Percentiles rank a stretch among this genome's conserved stretches.
Conservation (phyloP, 306 rosid genomes). For the Vachellia collinsii region DNA sequence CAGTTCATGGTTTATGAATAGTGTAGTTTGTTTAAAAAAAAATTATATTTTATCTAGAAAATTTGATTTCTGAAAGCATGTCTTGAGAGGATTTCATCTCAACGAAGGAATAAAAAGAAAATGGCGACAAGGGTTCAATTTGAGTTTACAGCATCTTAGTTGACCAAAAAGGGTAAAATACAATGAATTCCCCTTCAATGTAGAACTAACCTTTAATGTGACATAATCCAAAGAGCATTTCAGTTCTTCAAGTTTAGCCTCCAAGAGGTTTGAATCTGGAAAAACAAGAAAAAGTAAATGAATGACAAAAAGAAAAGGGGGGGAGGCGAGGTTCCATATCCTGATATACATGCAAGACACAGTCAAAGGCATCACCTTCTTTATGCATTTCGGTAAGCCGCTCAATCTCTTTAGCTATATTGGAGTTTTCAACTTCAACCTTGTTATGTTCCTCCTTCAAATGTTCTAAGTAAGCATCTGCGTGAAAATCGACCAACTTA, state of each 20-base stretch:
- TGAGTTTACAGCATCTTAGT: neutral
- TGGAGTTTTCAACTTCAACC: conserved; percentile 52
- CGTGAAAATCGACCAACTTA: neutral
- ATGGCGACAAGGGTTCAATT: neutral
- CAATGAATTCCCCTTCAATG: conserved; percentile 1
- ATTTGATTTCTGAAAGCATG: neutral
- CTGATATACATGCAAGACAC: neutral
- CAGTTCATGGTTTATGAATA: neutral
- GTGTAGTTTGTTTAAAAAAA: neutral
- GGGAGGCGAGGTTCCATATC: neutral
- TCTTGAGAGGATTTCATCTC: neutral
- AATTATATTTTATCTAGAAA: neutral
- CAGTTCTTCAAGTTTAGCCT: conserved; percentile 60
- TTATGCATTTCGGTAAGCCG: conserved; percentile 46
- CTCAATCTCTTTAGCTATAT: conserved; percentile 53
- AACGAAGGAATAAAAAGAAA: neutral
- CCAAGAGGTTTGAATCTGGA: conserved; percentile 61
- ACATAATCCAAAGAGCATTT: conserved; percentile 52
- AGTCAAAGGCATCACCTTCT: conserved; percentile 51
- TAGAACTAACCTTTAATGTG: conserved; percentile 61
- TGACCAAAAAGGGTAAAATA: conserved; percentile 6
- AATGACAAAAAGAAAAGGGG: conserved; percentile 3
- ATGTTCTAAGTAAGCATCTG: conserved; percentile 60
- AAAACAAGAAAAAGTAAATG: conserved; percentile 9
- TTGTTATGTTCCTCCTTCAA: conserved; percentile 60